Evolutionary conservation across 306 rosid genomes (phyloP).

Genomic region (Corylus americana): DNA sequence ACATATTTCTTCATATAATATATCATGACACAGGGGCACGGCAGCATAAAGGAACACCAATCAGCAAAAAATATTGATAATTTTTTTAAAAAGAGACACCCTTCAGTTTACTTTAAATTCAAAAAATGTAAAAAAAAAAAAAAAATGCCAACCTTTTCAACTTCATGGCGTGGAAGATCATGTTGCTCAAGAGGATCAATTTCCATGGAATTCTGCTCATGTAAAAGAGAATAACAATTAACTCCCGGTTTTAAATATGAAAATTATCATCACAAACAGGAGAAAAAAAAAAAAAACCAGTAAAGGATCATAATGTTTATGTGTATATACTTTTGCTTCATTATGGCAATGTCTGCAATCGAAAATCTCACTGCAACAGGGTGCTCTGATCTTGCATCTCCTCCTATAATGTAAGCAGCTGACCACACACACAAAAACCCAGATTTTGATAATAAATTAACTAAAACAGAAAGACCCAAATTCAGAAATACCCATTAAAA

Average conservation of each 20-base stretch:
- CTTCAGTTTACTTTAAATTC: slow-evolving; percentile 3
- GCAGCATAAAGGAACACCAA: background rate
- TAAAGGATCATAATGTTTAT: background rate
- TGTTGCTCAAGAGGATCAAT: slow-evolving; percentile 31
- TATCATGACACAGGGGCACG: background rate
- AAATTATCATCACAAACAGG: background rate
- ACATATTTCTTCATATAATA: background rate
- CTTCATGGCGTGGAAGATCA: slow-evolving; percentile 65
- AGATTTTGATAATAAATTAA: too few species aligned
- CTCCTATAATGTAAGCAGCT: slow-evolving; percentile 73
- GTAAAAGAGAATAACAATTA: background rate
- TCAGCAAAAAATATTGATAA: background rate
- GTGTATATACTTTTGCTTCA: slow-evolving; percentile 55
- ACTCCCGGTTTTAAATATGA: background rate
- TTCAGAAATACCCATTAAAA: background rate
- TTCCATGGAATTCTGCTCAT: slow-evolving; percentile 53
- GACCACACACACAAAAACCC: background rate
- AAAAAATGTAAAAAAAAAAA: background rate
- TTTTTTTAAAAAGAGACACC: background rate
- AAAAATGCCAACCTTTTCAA: slow-evolving; percentile 44
- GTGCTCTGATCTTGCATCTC: slow-evolving; percentile 69
- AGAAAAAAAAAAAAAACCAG: background rate
- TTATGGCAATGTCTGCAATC: slow-evolving; percentile 76
- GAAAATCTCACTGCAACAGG: slow-evolving; percentile 69
- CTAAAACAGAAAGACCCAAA: too few species aligned